Conservation (phyloP, 208 protist genomes). For the Acanthamoeba castellanii region DNA sequence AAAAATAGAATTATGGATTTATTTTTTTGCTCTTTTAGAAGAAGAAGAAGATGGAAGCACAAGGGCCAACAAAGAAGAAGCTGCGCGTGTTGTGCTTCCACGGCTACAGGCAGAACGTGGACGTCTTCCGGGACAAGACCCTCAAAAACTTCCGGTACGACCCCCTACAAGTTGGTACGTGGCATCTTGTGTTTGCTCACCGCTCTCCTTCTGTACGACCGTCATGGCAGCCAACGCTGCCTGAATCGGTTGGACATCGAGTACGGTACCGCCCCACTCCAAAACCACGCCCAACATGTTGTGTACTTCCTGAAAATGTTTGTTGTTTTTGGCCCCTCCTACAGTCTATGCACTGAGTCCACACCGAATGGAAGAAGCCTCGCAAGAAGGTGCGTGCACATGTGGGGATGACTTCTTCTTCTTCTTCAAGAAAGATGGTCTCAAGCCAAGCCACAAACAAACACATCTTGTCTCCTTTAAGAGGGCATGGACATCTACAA, state of each 20-base stretch:
- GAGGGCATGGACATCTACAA: conserved; percentile 12
- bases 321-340: not conserved
- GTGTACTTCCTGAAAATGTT: too few relatives aligned
- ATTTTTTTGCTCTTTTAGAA: too few relatives aligned
- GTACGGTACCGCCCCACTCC: not conserved
- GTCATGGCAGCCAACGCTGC: not conserved
- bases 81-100: conserved; percentile 7
- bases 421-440: not conserved
- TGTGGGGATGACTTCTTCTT: not conserved
- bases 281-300: too few relatives aligned
- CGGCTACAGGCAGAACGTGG: not conserved
- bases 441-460: too few relatives aligned
- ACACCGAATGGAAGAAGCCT: conserved; percentile 31
- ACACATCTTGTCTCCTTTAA: not conserved
- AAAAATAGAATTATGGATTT: too few relatives aligned
- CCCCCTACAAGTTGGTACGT: not conserved
- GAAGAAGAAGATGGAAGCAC: not conserved
- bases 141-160: not conserved
- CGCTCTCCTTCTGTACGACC: not conserved
- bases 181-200: not conserved
- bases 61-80: not conserved
- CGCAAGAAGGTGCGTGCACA: not conserved
- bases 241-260: conserved; percentile 3
- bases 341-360: not conserved
- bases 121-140: not conserved